A percentile compares a stretch with the other conserved stretches of the same genome.
Evolutionary conservation across 2,329 filamentous ascomycete genomes (phyloP).

Genomic region (Neonectria faginata): DNA sequence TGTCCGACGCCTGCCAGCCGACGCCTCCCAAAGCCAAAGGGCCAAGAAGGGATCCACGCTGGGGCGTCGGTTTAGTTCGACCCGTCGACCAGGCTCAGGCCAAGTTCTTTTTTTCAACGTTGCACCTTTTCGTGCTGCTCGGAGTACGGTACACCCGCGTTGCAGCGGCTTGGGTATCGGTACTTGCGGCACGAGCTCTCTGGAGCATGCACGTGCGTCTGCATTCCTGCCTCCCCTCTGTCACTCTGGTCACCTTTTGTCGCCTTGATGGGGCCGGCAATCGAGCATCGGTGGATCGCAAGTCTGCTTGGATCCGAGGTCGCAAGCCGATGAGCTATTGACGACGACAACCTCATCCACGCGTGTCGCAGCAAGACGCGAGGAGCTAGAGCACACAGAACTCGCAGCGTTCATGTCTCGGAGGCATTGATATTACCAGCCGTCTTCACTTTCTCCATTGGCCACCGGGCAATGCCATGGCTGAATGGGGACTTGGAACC

Average conservation of each 20-base stretch:
- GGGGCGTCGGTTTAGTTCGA: slow-evolving; percentile 19
- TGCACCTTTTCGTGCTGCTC: slow-evolving; percentile 25
- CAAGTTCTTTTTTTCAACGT: slow-evolving; percentile 28
- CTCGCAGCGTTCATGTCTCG: slow-evolving; percentile 24
- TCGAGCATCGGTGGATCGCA: slow-evolving; percentile 40
- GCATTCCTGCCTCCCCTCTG: slow-evolving; percentile 16
- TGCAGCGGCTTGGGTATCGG: slow-evolving; percentile 35
- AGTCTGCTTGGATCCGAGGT: slow-evolving; percentile 20
- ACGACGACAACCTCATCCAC: slow-evolving; percentile 29
- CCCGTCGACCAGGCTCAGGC: slow-evolving; percentile 12
- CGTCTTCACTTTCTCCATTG: slow-evolving; percentile 35
- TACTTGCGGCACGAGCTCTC: slow-evolving; percentile 31
- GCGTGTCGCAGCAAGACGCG: slow-evolving; percentile 33
- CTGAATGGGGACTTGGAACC: slow-evolving; percentile 36
- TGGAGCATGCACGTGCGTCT: slow-evolving; percentile 34
- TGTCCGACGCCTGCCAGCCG: slow-evolving; percentile 23
- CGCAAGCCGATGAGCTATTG: slow-evolving; percentile 28
- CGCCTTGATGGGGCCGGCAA: slow-evolving; percentile 14
- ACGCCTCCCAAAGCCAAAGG: not conserved
- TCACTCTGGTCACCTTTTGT: slow-evolving; percentile 21
- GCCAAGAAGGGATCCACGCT: not conserved
- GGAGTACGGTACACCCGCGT: slow-evolving; percentile 34
- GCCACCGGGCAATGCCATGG: slow-evolving; percentile 32
- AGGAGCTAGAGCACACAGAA: slow-evolving; percentile 21
- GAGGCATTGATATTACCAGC: slow-evolving; percentile 29